Base-by-base conservation (phyloP, 805 yeast genomes). In the Candida glaebosa region DNA sequence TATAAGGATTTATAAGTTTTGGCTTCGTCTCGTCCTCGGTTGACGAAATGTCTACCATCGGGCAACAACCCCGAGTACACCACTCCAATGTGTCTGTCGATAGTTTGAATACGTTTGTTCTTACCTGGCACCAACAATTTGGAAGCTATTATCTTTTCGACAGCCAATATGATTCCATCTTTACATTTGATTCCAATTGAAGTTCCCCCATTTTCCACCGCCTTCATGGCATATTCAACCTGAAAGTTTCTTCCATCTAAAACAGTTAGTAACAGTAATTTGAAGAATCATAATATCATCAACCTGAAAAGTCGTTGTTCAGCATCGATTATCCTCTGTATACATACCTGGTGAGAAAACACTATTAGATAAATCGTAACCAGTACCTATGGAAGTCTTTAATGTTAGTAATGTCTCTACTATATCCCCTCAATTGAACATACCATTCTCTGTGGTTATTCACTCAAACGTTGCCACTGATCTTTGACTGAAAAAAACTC, bases 151-250 rank as follows among this genome's bases (percentile, higher is more conserved):
- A 90, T 76, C 68, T 91, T 93, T 65, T 93, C 99, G n/a, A 88
- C 95, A 12, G 98, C 99, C 51, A 93, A 76, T n/a, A 93, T 96
- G 26, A 93, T 77, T 40, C 99, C 99, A 60, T 91, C 98, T 55
- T 79, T 78, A 67, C 86, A 88, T 60, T 87, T 86, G 60, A 93
- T 83, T 31, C 97, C 99, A 53, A 93, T 75, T 16, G 97, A 82
- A 0, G 99, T 93, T 8, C 96, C 95, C 38, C 96, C 96, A 57
- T 89, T 90, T 65, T 93, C 99, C 2, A 91, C 98, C 2, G 99
- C 99, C 61, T 93, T 93, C 56, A 85, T 76, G 24, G 99, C 99
- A 57, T 93, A 93, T 65, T 93, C 99, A 15, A 93, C 99, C 66
- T 93, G 99, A 71, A 93, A 93, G 64, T 87, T 87, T 70, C 96